Evolutionary conservation across 2,329 filamentous ascomycete species (phyloP).

Genomic region (Colletotrichum sp.): DNA sequence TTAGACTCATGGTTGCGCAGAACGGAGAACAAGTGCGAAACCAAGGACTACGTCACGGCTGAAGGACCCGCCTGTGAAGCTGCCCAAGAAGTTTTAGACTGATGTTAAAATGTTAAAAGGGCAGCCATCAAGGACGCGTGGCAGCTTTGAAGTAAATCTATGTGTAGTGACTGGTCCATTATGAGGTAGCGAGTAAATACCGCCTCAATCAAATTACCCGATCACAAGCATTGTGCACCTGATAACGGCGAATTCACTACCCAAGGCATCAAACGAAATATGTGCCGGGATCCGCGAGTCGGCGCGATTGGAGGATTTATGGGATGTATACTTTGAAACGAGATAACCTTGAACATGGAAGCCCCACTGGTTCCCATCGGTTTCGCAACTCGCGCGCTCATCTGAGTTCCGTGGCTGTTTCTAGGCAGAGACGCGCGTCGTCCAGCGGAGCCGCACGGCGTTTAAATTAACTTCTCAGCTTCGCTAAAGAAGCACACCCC

Average conservation of each 20-base stretch:
- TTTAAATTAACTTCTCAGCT: neutral
- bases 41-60: neutral
- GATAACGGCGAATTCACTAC: neutral
- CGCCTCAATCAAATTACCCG: neutral
- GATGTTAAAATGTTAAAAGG: neutral
- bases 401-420: neutral
- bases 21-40: neutral
- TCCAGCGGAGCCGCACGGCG: neutral
- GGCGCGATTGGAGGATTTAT: neutral
- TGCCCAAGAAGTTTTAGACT: neutral
- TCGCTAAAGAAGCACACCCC: neutral
- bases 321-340: neutral
- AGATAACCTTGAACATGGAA: neutral
- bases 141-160: neutral
- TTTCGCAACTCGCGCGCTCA: neutral
- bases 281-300: neutral
- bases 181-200: neutral
- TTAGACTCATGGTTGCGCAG: neutral
- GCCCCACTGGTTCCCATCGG: neutral
- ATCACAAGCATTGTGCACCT: neutral
- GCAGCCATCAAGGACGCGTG: neutral
- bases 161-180: neutral
- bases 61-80: neutral
- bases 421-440: neutral
- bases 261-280: neutral